A percentile compares a stretch with the other conserved stretches of the same genome.
Evolutionary conservation across 257 asterid species (phyloP).

Genomic region (Cordia subcordata): DNA sequence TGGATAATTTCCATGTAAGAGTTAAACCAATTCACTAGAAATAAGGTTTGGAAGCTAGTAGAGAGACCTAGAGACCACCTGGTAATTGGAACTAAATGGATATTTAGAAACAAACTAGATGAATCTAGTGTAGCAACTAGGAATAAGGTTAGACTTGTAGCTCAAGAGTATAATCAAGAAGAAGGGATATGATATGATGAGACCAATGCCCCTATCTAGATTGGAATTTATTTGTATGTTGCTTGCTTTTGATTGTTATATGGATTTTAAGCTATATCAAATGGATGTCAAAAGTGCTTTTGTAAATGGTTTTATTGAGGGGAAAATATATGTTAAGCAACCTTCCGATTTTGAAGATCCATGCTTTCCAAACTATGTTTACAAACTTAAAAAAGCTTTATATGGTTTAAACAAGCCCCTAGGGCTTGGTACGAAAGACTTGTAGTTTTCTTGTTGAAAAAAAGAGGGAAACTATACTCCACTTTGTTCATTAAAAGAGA

Average conservation of each 20-base stretch:
- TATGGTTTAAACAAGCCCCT: neutral
- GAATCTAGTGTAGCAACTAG: neutral
- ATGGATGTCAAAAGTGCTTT: neutral
- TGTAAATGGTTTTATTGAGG: neutral
- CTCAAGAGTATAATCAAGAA: neutral
- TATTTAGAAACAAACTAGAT: neutral
- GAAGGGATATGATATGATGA: neutral
- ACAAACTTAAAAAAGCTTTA: neutral
- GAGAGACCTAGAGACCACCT: too few species aligned
- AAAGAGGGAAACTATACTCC: neutral
- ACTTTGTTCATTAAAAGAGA: neutral
- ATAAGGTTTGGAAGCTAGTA: too few species aligned
- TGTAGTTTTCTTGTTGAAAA: neutral
- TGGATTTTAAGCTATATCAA: neutral
- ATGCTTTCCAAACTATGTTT: neutral
- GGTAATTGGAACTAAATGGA: too few species aligned
- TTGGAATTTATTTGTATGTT: neutral
- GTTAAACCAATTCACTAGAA: too few species aligned
- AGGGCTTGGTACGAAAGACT: neutral
- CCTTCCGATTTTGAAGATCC: neutral
- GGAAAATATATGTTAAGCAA: neutral
- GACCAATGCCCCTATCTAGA: too few species aligned
- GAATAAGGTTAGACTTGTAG: neutral
- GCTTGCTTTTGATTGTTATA: neutral
- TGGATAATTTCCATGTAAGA: too few species aligned